phyloP scores from a whole-genome alignment of 495 filamentous ascomycete species.

The Aspergillus mulundensis region DNA sequence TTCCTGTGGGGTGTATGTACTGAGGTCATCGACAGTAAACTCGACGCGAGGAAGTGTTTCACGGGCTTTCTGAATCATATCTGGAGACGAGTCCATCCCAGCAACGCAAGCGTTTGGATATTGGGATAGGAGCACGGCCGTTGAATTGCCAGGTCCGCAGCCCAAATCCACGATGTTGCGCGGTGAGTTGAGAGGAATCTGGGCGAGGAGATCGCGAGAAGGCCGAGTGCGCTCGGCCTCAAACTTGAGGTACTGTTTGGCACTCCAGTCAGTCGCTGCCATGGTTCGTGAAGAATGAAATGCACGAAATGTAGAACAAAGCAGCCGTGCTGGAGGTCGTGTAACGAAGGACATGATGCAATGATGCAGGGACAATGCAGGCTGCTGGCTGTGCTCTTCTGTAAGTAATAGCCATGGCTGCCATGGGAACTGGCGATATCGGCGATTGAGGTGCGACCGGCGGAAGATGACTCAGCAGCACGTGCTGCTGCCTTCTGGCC shows the following conservation, averaged over 20 bases:
- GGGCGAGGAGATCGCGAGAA: constrained; percentile 41
- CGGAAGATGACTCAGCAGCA: neutral
- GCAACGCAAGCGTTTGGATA: constrained; percentile 43
- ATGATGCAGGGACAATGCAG: too few species aligned
- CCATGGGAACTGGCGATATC: neutral
- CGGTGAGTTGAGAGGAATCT: constrained; percentile 30
- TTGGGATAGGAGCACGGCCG: constrained; percentile 34
- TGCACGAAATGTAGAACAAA: neutral
- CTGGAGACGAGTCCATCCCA: constrained; percentile 51
- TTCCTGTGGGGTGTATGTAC: constrained; percentile 29
- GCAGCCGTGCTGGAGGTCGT: neutral
- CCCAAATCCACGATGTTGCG: constrained; percentile 49
- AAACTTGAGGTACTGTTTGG: constrained; percentile 48
- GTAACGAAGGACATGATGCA: neutral
- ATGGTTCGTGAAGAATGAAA: constrained; percentile 12
- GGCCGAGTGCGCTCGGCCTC: constrained; percentile 42
- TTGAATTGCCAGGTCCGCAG: constrained; percentile 55
- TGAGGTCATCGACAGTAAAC: constrained; percentile 38
- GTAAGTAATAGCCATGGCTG: too few species aligned
- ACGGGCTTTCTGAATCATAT: constrained; percentile 50
- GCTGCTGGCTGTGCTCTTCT: too few species aligned
- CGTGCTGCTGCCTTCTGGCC: neutral
- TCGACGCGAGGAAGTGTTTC: constrained; percentile 24
- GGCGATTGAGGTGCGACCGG: neutral
- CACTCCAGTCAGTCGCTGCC: constrained; percentile 41